Percentiles rank a stretch among this genome's conserved stretches.
Evolutionary conservation across 805 yeast genomes (phyloP).

Genomic region (Candida tammaniensis): DNA sequence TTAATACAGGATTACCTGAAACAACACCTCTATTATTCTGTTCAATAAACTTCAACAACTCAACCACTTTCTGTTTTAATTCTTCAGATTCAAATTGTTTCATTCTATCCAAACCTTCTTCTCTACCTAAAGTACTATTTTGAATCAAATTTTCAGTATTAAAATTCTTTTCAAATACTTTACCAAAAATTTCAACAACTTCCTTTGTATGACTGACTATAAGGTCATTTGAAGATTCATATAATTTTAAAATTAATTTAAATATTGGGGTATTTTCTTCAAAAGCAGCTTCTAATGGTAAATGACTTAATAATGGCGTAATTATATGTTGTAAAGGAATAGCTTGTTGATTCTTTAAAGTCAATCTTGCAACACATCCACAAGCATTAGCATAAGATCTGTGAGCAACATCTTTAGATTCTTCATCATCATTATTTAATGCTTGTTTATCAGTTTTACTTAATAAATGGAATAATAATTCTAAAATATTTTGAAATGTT

Average conservation of each 20-base stretch:
- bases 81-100: constrained; percentile 77
- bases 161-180: constrained; percentile 70
- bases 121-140: constrained; percentile 83
- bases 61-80: constrained; percentile 60
- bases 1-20: constrained; percentile 47
- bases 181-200: constrained; percentile 65
- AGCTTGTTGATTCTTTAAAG: constrained; percentile 63
- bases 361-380: constrained; percentile 95
- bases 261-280: constrained; percentile 94
- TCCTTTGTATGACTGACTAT: constrained; percentile 56
- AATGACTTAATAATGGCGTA: constrained; percentile 70
- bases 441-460: constrained; percentile 57
- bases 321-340: constrained; percentile 75
- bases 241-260: constrained; percentile 69
- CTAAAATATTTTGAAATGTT: constrained; percentile 67
- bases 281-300: constrained; percentile 83
- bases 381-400: constrained; percentile 91
- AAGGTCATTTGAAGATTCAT: constrained; percentile 57
- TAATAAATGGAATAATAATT: constrained; percentile 75
- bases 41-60: constrained; percentile 71
- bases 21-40: constrained; percentile 61
- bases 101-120: constrained; percentile 70
- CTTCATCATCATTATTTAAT: constrained; percentile 56
- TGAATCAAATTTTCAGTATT: constrained; percentile 67
- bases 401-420: constrained; percentile 72